Evolutionary conservation across 179 eudicot species (phyloP).

Genomic region (Spergularia azorica): DNA sequence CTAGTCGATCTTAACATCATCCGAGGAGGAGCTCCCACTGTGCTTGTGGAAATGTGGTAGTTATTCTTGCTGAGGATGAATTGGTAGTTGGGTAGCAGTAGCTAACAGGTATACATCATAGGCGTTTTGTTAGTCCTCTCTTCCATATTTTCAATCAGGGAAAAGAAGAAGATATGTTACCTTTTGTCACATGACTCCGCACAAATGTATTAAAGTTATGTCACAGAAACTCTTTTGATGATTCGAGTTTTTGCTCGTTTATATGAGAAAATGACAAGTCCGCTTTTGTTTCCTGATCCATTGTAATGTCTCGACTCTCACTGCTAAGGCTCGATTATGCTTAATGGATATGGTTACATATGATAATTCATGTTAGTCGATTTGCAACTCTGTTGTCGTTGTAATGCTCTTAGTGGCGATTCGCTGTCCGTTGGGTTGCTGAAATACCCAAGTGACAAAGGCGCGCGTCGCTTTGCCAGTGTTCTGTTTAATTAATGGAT

Average conservation of each 20-base stretch:
- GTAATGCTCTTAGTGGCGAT: conserved; percentile 2
- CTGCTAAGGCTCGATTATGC: too few relatives aligned
- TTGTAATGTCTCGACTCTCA: background rate
- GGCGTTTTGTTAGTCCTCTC: conserved; percentile 5
- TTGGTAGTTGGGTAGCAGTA: conserved; percentile 19
- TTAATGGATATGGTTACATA: background rate
- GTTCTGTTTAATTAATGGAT: background rate
- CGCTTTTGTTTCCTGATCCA: too few relatives aligned
- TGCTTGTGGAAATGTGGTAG: conserved; percentile 2
- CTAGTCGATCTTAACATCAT: conserved; percentile 4
- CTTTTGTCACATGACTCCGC: background rate
- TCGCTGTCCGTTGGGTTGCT: background rate
- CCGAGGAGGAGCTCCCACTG: background rate
- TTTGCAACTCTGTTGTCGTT: background rate
- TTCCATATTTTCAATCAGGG: conserved; percentile 9
- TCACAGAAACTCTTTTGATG: background rate
- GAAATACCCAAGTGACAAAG: background rate
- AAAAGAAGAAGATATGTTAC: background rate
- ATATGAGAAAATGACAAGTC: background rate
- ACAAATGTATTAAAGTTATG: conserved; percentile 12
- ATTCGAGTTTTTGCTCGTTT: background rate
- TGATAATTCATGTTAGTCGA: background rate
- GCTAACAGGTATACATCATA: conserved; percentile 13
- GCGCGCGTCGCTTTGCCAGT: background rate
- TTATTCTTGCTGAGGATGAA: conserved; percentile 2